Conservation (phyloP, 1,139 yeast species). For the Candida sp. region DNA sequence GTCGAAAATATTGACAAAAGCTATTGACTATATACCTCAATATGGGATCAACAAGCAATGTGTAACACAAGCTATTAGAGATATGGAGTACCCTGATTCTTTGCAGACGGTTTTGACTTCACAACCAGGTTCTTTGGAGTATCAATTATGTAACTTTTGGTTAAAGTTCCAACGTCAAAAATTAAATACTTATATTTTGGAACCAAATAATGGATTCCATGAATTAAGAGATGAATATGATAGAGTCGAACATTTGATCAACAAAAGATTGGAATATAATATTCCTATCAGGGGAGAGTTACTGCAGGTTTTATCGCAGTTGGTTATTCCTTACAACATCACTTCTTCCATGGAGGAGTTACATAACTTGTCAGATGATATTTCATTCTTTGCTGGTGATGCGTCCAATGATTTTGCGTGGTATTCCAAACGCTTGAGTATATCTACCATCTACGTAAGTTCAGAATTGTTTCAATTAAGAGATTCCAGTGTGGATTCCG, state of each 20-base stretch:
- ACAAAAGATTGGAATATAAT: slow-evolving; percentile 63
- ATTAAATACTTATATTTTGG: slow-evolving; percentile 27
- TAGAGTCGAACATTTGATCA: slow-evolving; percentile 51
- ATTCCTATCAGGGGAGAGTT: slow-evolving; percentile 45
- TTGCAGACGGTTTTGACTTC: slow-evolving; percentile 53
- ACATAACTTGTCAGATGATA: slow-evolving; percentile 76
- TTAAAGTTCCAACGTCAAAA: slow-evolving; percentile 33
- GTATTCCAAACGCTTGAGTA: slow-evolving; percentile 81
- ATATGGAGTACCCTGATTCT: slow-evolving; percentile 61
- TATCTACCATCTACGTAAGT: slow-evolving; percentile 68
- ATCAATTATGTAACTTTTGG: slow-evolving; percentile 47
- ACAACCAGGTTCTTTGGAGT: slow-evolving; percentile 29
- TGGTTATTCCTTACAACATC: slow-evolving; percentile 54
- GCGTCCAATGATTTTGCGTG: slow-evolving; percentile 83
- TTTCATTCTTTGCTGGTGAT: slow-evolving; percentile 79
- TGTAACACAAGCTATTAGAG: slow-evolving; percentile 54
- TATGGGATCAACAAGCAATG: slow-evolving; percentile 68
- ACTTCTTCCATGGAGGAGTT: slow-evolving; percentile 58
- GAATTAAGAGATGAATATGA: slow-evolving; percentile 49
- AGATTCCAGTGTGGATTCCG: slow-evolving; percentile 58
- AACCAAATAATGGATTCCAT: slow-evolving; percentile 22
- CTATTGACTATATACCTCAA: slow-evolving; percentile 54
- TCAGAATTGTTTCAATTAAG: slow-evolving; percentile 78
- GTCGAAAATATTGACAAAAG: slow-evolving; percentile 29
- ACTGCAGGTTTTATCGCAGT: slow-evolving; percentile 48